Evolutionary conservation across 1,284 basidiomycete genomes (phyloP), one percentile per base, ranked within the genome.

Genomic region (Ustilago loliicola): DNA sequence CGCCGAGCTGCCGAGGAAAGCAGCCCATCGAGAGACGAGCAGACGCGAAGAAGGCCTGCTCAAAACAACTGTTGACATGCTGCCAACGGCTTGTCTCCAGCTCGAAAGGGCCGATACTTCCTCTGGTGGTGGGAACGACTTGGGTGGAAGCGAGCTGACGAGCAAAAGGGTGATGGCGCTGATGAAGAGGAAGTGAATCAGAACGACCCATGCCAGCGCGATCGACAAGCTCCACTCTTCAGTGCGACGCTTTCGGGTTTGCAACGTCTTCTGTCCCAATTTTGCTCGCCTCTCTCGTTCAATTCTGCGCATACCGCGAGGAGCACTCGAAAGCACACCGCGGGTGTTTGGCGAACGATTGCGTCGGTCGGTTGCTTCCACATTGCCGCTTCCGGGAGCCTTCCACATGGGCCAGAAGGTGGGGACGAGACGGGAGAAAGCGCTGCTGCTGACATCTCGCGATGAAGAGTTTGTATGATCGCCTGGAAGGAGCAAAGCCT

Each of bases 1-100:
- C 3, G 93, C 93, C 0, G 91, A 90, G n/a, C 96, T 88, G 17
- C 95, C 95, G 9, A 96, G 90, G 87, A 96, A 93, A 0, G 92
- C 92, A 1, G 95, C 94, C 92, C 95, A 96, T 34, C 80, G 58
- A 13, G 74, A 76, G 17, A 81, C 72, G 57, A 82, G 75, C 60
- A 82, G 68, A 13, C 79, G 65, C 48, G 80, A 81, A 29, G 80
- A 82, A 0, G 80, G 72, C 2, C 74, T 69, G 45, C 70, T 67
- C 34, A 71, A 21, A 3, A 60, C 56, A 36, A 36, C 32, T 25
- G 56, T 34, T 8, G 62, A 55, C 25, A 55, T 52, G 51, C 42
- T 63, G 21, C 17, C 47, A 34, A 67, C 29, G 27, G 62, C 72
- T 15, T 52, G 42, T 38, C 36, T 55, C 67, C 66, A 70, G 52